phyloP scores from a whole-genome alignment of 2,329 filamentous ascomycete genomes.

The Hymenoscyphus fructigenus region DNA sequence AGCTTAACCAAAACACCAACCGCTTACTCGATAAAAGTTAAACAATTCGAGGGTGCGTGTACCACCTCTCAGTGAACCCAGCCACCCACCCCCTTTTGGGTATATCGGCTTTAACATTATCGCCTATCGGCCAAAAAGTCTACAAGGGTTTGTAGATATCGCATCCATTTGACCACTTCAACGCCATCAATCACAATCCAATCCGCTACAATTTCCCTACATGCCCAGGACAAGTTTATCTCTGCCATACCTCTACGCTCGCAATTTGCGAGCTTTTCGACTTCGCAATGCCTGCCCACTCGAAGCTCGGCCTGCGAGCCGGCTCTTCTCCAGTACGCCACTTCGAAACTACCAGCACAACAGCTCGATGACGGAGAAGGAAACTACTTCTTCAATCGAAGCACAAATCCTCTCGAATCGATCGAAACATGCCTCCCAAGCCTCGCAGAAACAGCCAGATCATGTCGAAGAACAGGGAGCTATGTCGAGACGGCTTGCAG shows the following conservation, averaged over 20 bases:
- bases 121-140: not conserved
- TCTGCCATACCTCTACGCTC: conserved; percentile 28
- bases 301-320: conserved; percentile 5
- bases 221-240: conserved; percentile 31
- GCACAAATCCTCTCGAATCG: conserved; percentile 1
- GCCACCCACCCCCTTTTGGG: too few relatives aligned
- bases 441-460: conserved; percentile 7
- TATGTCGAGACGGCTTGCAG: conserved; percentile 57
- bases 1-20: too few relatives aligned
- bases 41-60: too few relatives aligned
- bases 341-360: conserved; percentile 20
- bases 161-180: not conserved
- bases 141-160: not conserved
- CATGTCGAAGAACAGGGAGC: conserved; percentile 30
- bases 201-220: conserved; percentile 19
- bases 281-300: conserved; percentile 26
- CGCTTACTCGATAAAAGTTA: too few relatives aligned
- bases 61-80: too few relatives aligned
- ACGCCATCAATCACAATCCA: not conserved
- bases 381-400: conserved; percentile 19
- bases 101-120: not conserved
- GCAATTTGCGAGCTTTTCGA: conserved; percentile 30
- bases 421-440: not conserved
- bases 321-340: conserved; percentile 28
- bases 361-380: conserved; percentile 17